Evolutionary conservation across 108 stramenopile species (phyloP), one percentile per base, ranked within the genome.

Genomic region (Epithemia pelagica): DNA sequence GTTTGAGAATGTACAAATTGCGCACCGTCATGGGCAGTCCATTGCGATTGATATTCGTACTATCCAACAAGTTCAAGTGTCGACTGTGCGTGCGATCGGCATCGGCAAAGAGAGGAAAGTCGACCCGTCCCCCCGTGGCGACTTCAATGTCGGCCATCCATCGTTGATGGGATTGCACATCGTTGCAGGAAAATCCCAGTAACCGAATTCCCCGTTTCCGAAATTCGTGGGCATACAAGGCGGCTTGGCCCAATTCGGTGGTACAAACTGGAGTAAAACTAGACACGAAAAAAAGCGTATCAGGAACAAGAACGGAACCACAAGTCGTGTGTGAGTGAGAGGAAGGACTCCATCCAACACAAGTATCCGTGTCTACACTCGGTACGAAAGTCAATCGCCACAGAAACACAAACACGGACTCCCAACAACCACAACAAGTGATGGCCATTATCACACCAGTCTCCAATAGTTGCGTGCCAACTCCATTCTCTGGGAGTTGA

Each of bases 211-310:
- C 61, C 15, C 83, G 82, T 46, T 66, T 62, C 7, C 55, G 59
- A 52, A 89, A 85, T 60, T 89, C 87, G 3, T 65, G 66, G 19
- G 32, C 5, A 2, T 73, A 55, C 57, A 62, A 68, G 23, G 83
- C 82, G 19, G 72, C 74, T 30, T 58, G 64, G 20, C 87, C 88
- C n/a, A 91, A 67, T 68, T 91, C 90, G 1, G 89, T 91, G 7
- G 89, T 91, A 68, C 87, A 88, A 21, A 89, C 82, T 0, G 88
- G 88, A 23, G 85, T 85, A 68, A 83, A 87, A 64, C 37, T 46
- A 15, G 25, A 61, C 75, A 33, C 31, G 62, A 25, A 5, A 28
- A 25, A 28, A 20, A 15, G 19, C 2, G 76, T 10, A 28, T 10
- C 24, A 23, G 29, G 7, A 28, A 29, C 24, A 32, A 5, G 28